phyloP scores from a whole-genome alignment of 2,329 filamentous ascomycete species.

The Stagonosporopsis cucurbitacearum region DNA sequence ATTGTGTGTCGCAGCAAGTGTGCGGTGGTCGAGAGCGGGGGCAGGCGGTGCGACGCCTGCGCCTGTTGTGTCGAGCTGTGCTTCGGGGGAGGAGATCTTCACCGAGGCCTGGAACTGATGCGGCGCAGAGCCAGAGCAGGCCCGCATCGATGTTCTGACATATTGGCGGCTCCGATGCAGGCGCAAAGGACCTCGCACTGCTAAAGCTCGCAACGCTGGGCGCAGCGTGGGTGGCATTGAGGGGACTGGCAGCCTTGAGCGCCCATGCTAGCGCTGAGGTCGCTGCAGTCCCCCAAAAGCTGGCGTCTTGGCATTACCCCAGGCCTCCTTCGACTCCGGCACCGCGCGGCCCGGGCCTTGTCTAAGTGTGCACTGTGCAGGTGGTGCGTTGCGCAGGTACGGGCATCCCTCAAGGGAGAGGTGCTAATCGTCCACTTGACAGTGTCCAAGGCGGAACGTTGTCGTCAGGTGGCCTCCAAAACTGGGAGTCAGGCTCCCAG shows the following conservation, averaged over 20 bases:
- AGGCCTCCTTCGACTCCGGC: slow-evolving; percentile 4
- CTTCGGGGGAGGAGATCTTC: slow-evolving; percentile 28
- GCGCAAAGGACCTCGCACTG: slow-evolving; percentile 17
- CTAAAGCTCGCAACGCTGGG: slow-evolving; percentile 26
- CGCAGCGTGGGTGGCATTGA: slow-evolving; percentile 42
- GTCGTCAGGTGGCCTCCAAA: neutral
- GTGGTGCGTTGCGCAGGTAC: neutral
- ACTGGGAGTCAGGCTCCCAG: neutral
- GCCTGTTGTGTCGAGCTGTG: slow-evolving; percentile 37
- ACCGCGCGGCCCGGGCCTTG: slow-evolving; percentile 3
- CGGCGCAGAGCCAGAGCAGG: slow-evolving; percentile 46
- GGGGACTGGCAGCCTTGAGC: slow-evolving; percentile 27
- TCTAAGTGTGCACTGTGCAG: neutral
- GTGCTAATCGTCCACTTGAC: neutral
- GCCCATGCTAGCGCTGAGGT: slow-evolving; percentile 5
- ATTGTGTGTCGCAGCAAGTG: slow-evolving; percentile 64
- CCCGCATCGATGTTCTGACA: slow-evolving; percentile 14
- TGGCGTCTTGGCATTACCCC: slow-evolving; percentile 34
- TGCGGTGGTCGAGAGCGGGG: slow-evolving; percentile 58
- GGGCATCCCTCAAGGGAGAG: neutral
- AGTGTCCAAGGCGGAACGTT: neutral
- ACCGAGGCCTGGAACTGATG: slow-evolving; percentile 34
- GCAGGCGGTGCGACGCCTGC: slow-evolving; percentile 44
- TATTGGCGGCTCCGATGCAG: slow-evolving; percentile 17
- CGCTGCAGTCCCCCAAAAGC: slow-evolving; percentile 27